Conservation (phyloP, 352 stramenopile genomes). For the Pythium brassicae region DNA sequence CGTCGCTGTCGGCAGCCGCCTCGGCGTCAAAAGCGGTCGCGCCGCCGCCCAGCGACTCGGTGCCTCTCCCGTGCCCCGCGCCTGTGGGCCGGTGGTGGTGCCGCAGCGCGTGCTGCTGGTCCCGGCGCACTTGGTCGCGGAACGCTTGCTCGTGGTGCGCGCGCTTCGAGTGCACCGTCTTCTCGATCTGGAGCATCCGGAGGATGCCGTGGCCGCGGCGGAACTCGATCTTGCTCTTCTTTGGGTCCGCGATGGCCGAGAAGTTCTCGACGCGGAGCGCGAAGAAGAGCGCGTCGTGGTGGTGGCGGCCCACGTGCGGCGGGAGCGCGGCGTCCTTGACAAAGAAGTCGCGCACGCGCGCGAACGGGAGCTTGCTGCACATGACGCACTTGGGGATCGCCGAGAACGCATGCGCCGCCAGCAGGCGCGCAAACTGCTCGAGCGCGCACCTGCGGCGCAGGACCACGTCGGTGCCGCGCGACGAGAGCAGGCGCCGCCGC, state of each 20-base stretch:
- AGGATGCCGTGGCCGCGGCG: slow-evolving; percentile 49
- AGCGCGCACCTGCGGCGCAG: slow-evolving; percentile 40
- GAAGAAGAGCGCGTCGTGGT: slow-evolving; percentile 23
- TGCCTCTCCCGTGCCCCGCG: neutral
- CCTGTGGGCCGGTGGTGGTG: slow-evolving; percentile 6
- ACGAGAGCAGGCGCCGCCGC: slow-evolving; percentile 51
- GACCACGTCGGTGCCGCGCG: slow-evolving; percentile 37
- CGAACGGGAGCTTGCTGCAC: slow-evolving; percentile 56
- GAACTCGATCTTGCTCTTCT: slow-evolving; percentile 80
- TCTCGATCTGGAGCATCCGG: slow-evolving; percentile 65
- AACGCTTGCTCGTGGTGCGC: slow-evolving; percentile 10
- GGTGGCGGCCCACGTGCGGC: slow-evolving; percentile 17
- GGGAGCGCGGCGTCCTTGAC: slow-evolving; percentile 23
- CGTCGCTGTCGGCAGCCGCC: neutral
- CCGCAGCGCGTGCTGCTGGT: slow-evolving; percentile 10
- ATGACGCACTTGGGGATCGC: slow-evolving; percentile 63
- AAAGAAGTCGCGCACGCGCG: slow-evolving; percentile 67
- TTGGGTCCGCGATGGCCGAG: slow-evolving; percentile 56
- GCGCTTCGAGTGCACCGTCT: slow-evolving; percentile 43
- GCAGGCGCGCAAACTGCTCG: slow-evolving; percentile 48
- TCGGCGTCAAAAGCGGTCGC: slow-evolving; percentile 6
- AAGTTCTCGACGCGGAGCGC: slow-evolving; percentile 41
- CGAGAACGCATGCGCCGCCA: slow-evolving; percentile 72
- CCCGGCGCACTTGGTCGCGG: slow-evolving; percentile 3
- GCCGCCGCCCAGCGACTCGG: neutral